Evolutionary conservation across 805 yeast species (phyloP).

Genomic region (Yarrowia sp.): DNA sequence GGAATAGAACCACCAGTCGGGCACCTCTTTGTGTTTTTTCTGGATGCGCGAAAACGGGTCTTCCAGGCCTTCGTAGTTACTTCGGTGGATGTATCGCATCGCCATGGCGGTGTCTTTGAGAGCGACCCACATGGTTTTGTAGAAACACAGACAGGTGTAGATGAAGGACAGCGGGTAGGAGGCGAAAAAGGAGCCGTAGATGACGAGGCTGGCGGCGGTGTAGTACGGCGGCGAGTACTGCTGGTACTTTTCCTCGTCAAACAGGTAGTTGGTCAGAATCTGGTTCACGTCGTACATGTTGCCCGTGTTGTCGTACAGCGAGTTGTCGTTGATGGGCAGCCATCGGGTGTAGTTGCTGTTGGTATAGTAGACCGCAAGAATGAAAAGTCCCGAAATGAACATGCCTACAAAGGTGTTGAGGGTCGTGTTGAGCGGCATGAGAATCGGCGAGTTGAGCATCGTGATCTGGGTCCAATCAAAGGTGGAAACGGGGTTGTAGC

Average conservation of each 20-base stretch:
- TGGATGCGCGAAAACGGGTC: slow-evolving; percentile 11
- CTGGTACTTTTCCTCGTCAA: slow-evolving; percentile 58
- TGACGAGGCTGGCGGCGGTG: slow-evolving; percentile 55
- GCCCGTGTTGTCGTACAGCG: slow-evolving; percentile 62
- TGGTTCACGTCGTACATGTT: slow-evolving; percentile 56
- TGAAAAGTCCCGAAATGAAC: slow-evolving; percentile 52
- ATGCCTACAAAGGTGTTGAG: slow-evolving; percentile 39
- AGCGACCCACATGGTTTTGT: background rate
- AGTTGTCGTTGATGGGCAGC: slow-evolving; percentile 64
- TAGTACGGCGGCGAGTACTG: slow-evolving; percentile 70
- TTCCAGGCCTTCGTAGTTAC: slow-evolving; percentile 16
- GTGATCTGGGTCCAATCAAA: background rate
- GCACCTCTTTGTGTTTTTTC: slow-evolving; percentile 19
- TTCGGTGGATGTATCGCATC: background rate
- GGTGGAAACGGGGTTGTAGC: slow-evolving; percentile 46
- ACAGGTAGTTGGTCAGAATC: slow-evolving; percentile 51
- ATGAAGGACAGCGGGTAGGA: slow-evolving; percentile 5
- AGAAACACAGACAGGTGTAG: slow-evolving; percentile 10
- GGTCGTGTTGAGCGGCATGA: slow-evolving; percentile 40
- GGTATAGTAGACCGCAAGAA: slow-evolving; percentile 48
- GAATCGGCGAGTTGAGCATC: slow-evolving; percentile 39
- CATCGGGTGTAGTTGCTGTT: slow-evolving; percentile 56
- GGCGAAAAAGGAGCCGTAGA: slow-evolving; percentile 51
- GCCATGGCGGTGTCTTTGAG: background rate
- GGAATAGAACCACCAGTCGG: slow-evolving; percentile 15